Evolutionary conservation across 148 eudicot genomes (phyloP).

Genomic region (Vaccinium corymbosum): DNA sequence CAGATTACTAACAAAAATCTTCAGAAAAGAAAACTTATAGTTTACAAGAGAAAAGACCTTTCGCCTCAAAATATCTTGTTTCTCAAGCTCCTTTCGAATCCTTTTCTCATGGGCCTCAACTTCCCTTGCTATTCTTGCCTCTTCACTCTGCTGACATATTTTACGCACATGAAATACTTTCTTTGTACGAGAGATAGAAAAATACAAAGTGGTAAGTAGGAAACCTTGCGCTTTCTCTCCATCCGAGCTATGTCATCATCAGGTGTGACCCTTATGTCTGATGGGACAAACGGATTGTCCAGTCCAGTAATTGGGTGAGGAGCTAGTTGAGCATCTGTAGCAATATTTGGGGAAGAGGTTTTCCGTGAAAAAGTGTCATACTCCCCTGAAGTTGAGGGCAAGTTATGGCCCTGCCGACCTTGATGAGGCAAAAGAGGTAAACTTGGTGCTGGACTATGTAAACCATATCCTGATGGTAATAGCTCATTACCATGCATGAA

Average conservation of each 20-base stretch:
- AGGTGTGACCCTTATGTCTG: constrained; percentile 43
- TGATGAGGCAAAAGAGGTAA: constrained; percentile 60
- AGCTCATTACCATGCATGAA: constrained; percentile 54
- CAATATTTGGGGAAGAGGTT: constrained; percentile 35
- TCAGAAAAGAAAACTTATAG: neutral
- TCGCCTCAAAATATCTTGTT: constrained; percentile 79
- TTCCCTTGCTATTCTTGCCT: constrained; percentile 79
- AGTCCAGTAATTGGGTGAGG: constrained; percentile 46
- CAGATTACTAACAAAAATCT: constrained; percentile 14
- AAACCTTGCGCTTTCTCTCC: constrained; percentile 86
- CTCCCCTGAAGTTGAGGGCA: constrained; percentile 56
- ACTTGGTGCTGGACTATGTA: constrained; percentile 49
- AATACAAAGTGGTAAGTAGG: neutral
- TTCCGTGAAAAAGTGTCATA: constrained; percentile 36
- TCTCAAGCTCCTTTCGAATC: constrained; percentile 84
- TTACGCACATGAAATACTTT: neutral
- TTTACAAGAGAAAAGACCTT: constrained; percentile 46
- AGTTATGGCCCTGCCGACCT: constrained; percentile 43
- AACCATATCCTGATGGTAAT: constrained; percentile 45
- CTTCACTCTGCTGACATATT: constrained; percentile 55
- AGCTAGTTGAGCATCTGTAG: constrained; percentile 42
- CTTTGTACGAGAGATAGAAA: neutral
- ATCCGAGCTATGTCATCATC: constrained; percentile 61
- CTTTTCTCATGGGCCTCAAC: constrained; percentile 85
- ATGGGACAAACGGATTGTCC: constrained; percentile 42